These are phyloP conservation scores for Starmera amethionina DNA, from an alignment of 805 yeast species.

Conservation along the genomic window DNA sequence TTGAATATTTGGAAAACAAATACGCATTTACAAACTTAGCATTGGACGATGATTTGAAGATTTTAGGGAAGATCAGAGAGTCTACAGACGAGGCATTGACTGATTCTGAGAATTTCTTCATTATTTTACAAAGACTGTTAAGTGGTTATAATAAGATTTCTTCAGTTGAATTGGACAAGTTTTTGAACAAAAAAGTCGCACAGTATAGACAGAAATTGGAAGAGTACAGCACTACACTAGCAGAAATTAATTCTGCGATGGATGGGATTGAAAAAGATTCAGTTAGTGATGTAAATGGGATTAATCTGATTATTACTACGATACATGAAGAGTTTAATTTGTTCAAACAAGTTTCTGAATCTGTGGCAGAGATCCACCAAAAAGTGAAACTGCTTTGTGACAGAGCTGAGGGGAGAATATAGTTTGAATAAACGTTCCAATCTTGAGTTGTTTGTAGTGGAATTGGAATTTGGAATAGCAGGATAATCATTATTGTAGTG, in stretches of 20 bases:
- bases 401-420: neutral
- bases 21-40: conserved; percentile 61
- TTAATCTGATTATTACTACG: conserved; percentile 47
- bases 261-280: conserved; percentile 49
- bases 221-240: conserved; percentile 34
- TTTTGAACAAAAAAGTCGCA: conserved; percentile 35
- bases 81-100: conserved; percentile 26
- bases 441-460: no score
- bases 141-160: conserved; percentile 49
- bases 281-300: conserved; percentile 28
- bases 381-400: conserved; percentile 24
- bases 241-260: conserved; percentile 53
- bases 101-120: conserved; percentile 45
- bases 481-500: no score
- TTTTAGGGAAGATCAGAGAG: conserved; percentile 34
- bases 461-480: no score
- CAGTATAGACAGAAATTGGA: conserved; percentile 32
- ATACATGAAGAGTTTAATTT: conserved; percentile 58
- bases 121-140: conserved; percentile 38
- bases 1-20: conserved; percentile 50
- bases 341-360: conserved; percentile 68
- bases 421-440: no score
- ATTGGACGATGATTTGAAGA: conserved; percentile 35
- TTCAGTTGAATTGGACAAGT: conserved; percentile 46
- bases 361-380: conserved; percentile 62